A percentile compares a stretch with the other conserved stretches of the same genome.
Evolutionary conservation across 2,329 filamentous ascomycete genomes (phyloP).

Genomic region (Botrytis cinerea): DNA sequence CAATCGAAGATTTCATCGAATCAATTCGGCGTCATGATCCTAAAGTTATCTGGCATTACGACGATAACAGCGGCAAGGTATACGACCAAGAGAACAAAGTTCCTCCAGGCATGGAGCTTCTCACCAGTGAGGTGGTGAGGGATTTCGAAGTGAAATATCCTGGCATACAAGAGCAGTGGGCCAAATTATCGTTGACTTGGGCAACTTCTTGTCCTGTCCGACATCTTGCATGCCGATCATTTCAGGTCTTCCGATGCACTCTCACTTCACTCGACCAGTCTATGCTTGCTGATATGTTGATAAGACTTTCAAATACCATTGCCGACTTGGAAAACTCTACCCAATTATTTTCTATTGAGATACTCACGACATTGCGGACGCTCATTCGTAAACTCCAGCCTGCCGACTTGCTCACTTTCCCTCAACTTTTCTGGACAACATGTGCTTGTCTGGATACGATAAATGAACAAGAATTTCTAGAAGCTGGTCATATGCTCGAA

Average conservation of each 20-base stretch:
- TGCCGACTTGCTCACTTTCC: constrained; percentile 81
- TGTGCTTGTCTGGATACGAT: constrained; percentile 96
- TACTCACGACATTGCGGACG: constrained; percentile 88
- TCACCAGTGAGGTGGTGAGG: constrained; percentile 78
- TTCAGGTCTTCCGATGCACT: constrained; percentile 95
- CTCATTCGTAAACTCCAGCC: constrained; percentile 83
- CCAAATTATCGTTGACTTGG: constrained; percentile 86
- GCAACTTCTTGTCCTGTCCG: constrained; percentile 94
- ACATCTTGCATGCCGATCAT: constrained; percentile 93
- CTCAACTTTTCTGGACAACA: constrained; percentile 96
- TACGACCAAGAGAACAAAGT: constrained; percentile 77
- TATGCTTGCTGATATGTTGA: constrained; percentile 97
- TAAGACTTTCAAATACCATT: constrained; percentile 91
- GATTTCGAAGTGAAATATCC: constrained; percentile 86
- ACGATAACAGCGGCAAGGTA: constrained; percentile 81
- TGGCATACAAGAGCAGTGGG: constrained; percentile 88
- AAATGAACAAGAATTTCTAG: constrained; percentile 91
- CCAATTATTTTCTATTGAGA: constrained; percentile 97
- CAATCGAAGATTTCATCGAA: constrained; percentile 87
- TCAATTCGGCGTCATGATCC: constrained; percentile 80
- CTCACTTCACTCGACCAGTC: constrained; percentile 85
- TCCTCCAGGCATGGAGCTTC: constrained; percentile 80
- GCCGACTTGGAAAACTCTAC: constrained; percentile 93
- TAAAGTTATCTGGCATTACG: constrained; percentile 89
- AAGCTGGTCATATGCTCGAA: constrained; percentile 88